Conservation (phyloP, 495 filamentous ascomycete species). For the Clohesyomyces aquaticus region DNA sequence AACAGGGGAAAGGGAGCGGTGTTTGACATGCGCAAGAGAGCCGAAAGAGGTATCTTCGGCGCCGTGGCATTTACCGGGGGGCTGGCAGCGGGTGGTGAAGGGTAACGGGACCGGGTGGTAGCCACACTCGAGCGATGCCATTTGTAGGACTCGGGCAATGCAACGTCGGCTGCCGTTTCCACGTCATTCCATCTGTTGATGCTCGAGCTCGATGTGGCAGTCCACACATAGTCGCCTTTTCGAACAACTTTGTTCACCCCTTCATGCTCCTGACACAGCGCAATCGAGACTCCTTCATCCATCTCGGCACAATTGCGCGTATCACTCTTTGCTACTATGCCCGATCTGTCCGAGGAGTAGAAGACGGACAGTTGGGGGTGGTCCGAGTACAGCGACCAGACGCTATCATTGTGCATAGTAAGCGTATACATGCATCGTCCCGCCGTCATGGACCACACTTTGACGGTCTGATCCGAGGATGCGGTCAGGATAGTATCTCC, state of each 20-base stretch:
- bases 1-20: slow-evolving; percentile 71
- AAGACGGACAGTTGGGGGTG: slow-evolving; percentile 84
- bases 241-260: slow-evolving; percentile 84
- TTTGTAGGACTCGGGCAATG: slow-evolving; percentile 48
- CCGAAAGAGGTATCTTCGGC: slow-evolving; percentile 73
- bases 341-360: slow-evolving; percentile 90
- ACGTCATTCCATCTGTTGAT: slow-evolving; percentile 94
- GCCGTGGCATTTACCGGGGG: slow-evolving; percentile 51
- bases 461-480: slow-evolving; percentile 94
- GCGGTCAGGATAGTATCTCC: slow-evolving; percentile 92
- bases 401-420: slow-evolving; percentile 97
- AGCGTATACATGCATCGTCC: slow-evolving; percentile 96
- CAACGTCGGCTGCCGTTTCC: slow-evolving; percentile 67
- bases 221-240: slow-evolving; percentile 85
- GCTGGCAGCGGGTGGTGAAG: slow-evolving; percentile 33
- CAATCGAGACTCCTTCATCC: slow-evolving; percentile 87
- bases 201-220: slow-evolving; percentile 87
- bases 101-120: slow-evolving; percentile 37
- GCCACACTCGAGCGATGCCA: slow-evolving; percentile 44
- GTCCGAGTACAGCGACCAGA: slow-evolving; percentile 93
- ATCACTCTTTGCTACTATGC: slow-evolving; percentile 92
- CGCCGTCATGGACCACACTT: slow-evolving; percentile 93
- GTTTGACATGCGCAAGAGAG: slow-evolving; percentile 78
- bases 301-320: slow-evolving; percentile 74
- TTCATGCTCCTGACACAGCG: slow-evolving; percentile 87